Evolutionary conservation across 1,139 yeast species (phyloP), one percentile per base, ranked within the genome.

Genomic region (Yamadazyma siamensis): DNA sequence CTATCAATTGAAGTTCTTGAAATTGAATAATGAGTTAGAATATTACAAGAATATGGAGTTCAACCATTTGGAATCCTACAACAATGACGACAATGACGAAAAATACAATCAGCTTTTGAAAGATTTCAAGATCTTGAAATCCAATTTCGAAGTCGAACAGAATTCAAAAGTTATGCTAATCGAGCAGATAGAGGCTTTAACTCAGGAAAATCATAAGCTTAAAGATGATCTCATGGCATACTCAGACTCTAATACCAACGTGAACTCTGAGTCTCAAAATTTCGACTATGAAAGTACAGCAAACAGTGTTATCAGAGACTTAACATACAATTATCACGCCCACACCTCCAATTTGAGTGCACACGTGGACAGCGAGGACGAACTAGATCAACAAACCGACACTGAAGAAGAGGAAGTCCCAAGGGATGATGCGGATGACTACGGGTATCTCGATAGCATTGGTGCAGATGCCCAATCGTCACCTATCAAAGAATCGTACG

Each of bases 121-220:
- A 40, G 68, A 58, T 48, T 70, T 44, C 53, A 64, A 47, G 46
- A 60, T 59, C 13, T 61, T 56, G 33, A 62, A 55, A 50, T 65
- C 63, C 46, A 64, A 62, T 46, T 71, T 44, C 43, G 73, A 58
- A 50, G 53, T 75, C 20, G 75, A 71, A 46, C 63, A 65, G 38
- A 75, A 69, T 39, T 70, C 74, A 33, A 75, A 74, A 40, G 52
- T 71, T 38, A 60, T 71, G 25, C 64, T 75, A 31, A 71, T 75
- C 36, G 79, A 74, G 43, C 79, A 75, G 52, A 59, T 75, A 26
- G 81, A 75, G 44, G 57, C 55, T 43, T 56, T 74, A 39, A 60
- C 71, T 25, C 61, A 59, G 34, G 66, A 69, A 40, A 64, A 61
- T 36, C 58, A 56, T 22, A 54, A 58, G 25, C 47, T 34, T 23